Evolutionary conservation across 805 yeast species (phyloP).

Genomic region (Yueomyces sinensis): DNA sequence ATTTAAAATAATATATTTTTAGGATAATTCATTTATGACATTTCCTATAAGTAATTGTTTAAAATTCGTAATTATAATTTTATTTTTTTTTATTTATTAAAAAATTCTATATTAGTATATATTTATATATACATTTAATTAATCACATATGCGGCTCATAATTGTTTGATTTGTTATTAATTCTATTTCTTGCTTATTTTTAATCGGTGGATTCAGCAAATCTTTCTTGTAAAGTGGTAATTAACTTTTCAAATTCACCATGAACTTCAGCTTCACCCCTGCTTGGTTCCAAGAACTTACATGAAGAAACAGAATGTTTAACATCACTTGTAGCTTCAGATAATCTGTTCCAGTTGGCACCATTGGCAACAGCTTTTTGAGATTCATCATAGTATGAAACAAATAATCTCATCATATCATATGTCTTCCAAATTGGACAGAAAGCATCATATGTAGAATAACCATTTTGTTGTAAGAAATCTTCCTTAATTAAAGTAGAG

Average conservation of each 20-base stretch:
- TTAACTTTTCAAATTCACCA: slow-evolving; percentile 64
- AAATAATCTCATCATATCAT: slow-evolving; percentile 94
- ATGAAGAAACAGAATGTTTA: slow-evolving; percentile 84
- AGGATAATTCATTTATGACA: too few species aligned
- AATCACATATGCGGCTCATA: neutral
- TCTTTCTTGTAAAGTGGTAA: slow-evolving; percentile 67
- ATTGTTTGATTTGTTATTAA: neutral
- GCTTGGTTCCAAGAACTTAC: slow-evolving; percentile 93
- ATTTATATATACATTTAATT: neutral
- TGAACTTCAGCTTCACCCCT: slow-evolving; percentile 72
- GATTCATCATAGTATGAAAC: slow-evolving; percentile 91
- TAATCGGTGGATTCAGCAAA: slow-evolving; percentile 94
- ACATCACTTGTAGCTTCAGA: slow-evolving; percentile 82
- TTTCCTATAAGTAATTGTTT: too few species aligned
- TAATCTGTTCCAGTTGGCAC: slow-evolving; percentile 89
- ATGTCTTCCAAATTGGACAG: slow-evolving; percentile 99
- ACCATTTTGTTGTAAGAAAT: slow-evolving; percentile 98
- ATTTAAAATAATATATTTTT: too few species aligned
- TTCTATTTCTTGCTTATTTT: neutral
- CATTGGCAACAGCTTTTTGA: slow-evolving; percentile 87
- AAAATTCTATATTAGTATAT: neutral
- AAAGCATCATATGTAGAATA: slow-evolving; percentile 95
- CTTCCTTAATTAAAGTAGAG: slow-evolving; percentile 84
- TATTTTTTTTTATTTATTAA: too few species aligned
- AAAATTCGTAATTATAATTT: too few species aligned